phyloP scores from a whole-genome alignment of 1,139 yeast genomes.

The Zygoascus meyerae region DNA sequence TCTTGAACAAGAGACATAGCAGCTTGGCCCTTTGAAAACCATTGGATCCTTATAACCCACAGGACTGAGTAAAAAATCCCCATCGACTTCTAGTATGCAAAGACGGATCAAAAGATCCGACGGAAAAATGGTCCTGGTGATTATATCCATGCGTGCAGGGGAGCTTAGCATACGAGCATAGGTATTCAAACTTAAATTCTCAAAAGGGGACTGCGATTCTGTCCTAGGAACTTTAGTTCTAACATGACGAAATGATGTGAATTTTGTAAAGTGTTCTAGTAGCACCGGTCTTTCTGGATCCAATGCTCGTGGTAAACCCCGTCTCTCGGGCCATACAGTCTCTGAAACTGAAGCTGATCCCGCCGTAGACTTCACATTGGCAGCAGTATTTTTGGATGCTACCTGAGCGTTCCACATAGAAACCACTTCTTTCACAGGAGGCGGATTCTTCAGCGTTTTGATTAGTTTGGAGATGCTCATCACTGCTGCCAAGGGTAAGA shows the following conservation, averaged over 20 bases:
- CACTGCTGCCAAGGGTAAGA: background rate
- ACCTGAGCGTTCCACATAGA: background rate
- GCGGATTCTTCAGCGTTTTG: background rate
- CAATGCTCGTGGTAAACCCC: constrained; percentile 11
- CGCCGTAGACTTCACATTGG: background rate
- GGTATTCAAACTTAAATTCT: constrained; percentile 17
- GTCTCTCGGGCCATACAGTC: background rate
- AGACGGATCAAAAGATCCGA: constrained; percentile 25
- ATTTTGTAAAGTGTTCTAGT: constrained; percentile 19
- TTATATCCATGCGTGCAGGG: constrained; percentile 26
- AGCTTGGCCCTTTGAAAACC: constrained; percentile 13
- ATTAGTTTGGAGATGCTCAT: constrained; percentile 4
- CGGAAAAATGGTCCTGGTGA: constrained; percentile 25
- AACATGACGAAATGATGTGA: constrained; percentile 20
- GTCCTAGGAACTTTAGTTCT: constrained; percentile 6
- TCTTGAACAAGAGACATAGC: constrained; percentile 14
- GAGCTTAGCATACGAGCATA: constrained; percentile 30
- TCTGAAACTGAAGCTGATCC: too few species aligned
- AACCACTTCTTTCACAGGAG: constrained; percentile 1
- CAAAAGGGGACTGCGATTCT: constrained; percentile 10
- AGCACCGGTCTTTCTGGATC: constrained; percentile 15
- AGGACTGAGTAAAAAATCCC: constrained; percentile 11
- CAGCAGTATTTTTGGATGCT: background rate
- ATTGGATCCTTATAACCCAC: constrained; percentile 6
- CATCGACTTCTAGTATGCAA: constrained; percentile 19